Evolutionary conservation across 208 protist species (phyloP), one percentile per base, ranked within the genome.

Genomic region (Novymonas esmeraldas): DNA sequence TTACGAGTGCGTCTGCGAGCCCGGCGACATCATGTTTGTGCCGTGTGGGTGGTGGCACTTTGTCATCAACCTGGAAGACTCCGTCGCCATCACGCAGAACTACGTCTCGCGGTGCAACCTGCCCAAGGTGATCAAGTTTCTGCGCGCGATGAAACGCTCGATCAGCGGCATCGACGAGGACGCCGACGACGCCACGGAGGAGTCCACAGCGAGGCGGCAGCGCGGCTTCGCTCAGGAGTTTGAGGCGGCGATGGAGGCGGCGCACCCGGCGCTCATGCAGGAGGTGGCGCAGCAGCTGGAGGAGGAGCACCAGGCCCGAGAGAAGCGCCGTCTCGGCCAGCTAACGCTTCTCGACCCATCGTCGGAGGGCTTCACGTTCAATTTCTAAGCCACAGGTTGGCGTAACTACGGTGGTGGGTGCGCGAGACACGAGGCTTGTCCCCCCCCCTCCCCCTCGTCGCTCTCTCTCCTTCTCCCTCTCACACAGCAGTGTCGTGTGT

Each of bases 1-100:
- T 29, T 91, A 93, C 70, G 87, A 96, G 76, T 92, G 85, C 59
- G 83, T 96, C 54, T 92, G 84, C 51, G 82, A 91, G 69, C 82
- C 89, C 11, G 92, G 92, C 18, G 92, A 97, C 61, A 94, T 94
- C 46, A 89, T 97, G 76, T 97, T 94, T 55, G 77, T 97, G 41
- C 92, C 92, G 46, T 84, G 86, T 64, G 90, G 90, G 31, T 97
- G 92, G 92, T 97, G 92, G 92, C 92, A 97, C 76, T 90, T 72
- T 64, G 85, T 95, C 33, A 85, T 97, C 66, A 97, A 97, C 75
- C 75, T 95, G 9, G 90, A 94, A 59, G 78, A 91, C 66, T 89
- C 88, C 39, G 75, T 95, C 31, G 88, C 89, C 46, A 87, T 97
- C 42, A 97, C 92, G 42, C 92, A 97, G 58, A 97, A 97, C 77